A percentile compares a stretch with the other conserved stretches of the same genome.
These are phyloP conservation scores for Colletotrichum cordylinicola DNA, from an alignment of 2,329 filamentous ascomycete species.

Conservation along the genomic window DNA sequence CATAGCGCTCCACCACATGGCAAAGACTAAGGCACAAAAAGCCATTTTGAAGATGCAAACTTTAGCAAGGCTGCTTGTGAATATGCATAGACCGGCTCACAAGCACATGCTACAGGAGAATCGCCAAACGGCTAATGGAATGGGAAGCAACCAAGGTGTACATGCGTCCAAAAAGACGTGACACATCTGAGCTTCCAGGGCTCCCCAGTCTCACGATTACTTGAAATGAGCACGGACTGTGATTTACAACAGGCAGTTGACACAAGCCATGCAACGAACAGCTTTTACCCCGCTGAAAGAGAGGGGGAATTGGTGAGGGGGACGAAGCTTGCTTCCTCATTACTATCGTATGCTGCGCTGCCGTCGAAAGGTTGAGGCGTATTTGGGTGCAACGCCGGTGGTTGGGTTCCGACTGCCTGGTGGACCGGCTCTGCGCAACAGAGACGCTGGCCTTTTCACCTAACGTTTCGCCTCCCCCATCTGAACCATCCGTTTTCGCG, in stretches of 20 bases:
- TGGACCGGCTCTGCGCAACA: background rate
- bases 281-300: constrained; percentile 6
- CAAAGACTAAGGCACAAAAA: background rate
- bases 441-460: background rate
- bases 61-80: background rate
- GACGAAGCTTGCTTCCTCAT: background rate
- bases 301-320: background rate
- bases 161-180: background rate
- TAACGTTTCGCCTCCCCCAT: too few species aligned
- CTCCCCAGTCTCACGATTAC: background rate
- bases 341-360: background rate
- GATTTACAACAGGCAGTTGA: background rate
- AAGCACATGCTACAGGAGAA: background rate
- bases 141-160: background rate
- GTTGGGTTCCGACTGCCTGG: background rate
- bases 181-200: background rate
- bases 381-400: background rate
- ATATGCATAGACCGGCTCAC: background rate
- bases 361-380: background rate
- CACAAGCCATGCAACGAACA: background rate
- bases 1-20: background rate
- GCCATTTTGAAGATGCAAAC: background rate
- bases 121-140: background rate
- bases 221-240: background rate
- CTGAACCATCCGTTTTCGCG: background rate